Percentiles rank a stretch among this genome's conserved stretches.
Conservation (phyloP, 2,329 filamentous ascomycete species). For the Orbilia blumenaviensis region DNA sequence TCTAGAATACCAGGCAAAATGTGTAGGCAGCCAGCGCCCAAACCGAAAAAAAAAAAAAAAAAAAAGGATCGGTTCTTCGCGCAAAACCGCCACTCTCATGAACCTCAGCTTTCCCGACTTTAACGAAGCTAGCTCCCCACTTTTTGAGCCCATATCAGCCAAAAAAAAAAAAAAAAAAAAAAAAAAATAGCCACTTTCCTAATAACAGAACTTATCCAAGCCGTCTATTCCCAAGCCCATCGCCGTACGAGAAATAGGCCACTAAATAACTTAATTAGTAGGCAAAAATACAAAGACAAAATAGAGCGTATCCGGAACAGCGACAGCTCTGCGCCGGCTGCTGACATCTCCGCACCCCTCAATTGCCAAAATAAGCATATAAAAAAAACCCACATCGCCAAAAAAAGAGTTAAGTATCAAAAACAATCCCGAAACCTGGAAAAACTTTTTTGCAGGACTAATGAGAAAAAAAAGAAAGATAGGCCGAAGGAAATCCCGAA, state of each 20-base stretch:
- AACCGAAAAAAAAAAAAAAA: slow-evolving; percentile 10
- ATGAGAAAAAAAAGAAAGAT: neutral
- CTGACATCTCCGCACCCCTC: neutral
- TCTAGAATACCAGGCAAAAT: neutral
- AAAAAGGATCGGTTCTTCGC: neutral
- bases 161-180: too few species aligned
- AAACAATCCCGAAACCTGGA: slow-evolving; percentile 29
- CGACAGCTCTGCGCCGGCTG: neutral
- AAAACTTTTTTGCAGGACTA: slow-evolving; percentile 33
- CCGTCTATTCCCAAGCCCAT: neutral
- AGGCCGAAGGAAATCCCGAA: neutral
- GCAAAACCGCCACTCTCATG: neutral
- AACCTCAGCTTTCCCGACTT: slow-evolving; percentile 6
- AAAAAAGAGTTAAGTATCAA: neutral
- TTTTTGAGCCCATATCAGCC: slow-evolving; percentile 18
- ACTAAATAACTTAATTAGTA: too few species aligned
- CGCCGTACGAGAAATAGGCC: neutral
- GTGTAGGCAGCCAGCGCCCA: slow-evolving; percentile 22
- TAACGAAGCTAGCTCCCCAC: slow-evolving; percentile 21
- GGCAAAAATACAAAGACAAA: too few species aligned
- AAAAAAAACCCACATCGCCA: neutral
- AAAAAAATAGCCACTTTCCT: too few species aligned
- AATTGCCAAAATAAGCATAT: neutral
- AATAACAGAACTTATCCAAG: slow-evolving; percentile 8
- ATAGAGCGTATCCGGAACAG: neutral